A percentile compares a stretch with the other conserved stretches of the same genome.
Conservation (phyloP, 441 rosid species). For the Jatropha podagrica region DNA sequence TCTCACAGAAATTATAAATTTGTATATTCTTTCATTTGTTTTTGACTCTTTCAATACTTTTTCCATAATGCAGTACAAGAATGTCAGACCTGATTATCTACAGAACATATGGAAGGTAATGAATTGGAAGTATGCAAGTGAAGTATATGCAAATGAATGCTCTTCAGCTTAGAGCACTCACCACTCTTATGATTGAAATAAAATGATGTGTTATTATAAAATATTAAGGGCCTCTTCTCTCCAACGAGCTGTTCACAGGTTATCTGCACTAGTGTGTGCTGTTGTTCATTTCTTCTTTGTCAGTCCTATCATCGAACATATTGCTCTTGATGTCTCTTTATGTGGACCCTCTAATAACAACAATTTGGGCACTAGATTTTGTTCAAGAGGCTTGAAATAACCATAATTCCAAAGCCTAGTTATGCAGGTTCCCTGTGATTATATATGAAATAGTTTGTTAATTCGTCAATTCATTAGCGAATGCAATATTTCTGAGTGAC, state of each 20-base stretch:
- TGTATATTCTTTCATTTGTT: background rate
- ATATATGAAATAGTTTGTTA: background rate
- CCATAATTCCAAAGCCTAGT: background rate
- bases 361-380: background rate
- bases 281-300: background rate
- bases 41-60: background rate
- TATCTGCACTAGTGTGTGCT: background rate
- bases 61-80: conserved; percentile 80
- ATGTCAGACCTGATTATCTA: conserved; percentile 87
- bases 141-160: conserved; percentile 60
- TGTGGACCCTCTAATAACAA: too few species aligned
- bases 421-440: background rate
- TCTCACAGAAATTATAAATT: background rate
- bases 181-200: background rate
- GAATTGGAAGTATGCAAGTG: conserved; percentile 83
- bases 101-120: conserved; percentile 94
- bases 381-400: background rate
- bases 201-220: background rate
- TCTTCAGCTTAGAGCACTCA: conserved; percentile 32
- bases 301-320: background rate
- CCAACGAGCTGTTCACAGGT: background rate
- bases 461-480: too few species aligned
- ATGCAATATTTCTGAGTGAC: too few species aligned
- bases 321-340: background rate
- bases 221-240: background rate